These are phyloP conservation scores for Eurotiales sp. DNA, from an alignment of 2,329 filamentous ascomycete genomes.

Conservation along the genomic window DNA sequence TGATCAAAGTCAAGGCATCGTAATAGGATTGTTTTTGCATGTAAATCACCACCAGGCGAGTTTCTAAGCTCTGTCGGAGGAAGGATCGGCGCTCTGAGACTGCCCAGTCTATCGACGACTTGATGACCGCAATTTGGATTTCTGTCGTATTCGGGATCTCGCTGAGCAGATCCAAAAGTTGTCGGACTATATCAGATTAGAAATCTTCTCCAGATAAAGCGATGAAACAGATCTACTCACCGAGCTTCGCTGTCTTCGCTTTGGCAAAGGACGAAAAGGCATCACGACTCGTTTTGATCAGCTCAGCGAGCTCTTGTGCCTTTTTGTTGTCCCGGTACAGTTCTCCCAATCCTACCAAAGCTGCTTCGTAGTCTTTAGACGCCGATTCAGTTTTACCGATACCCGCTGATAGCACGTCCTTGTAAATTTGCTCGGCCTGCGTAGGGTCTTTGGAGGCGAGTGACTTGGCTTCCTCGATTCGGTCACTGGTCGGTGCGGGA, in stretches of 20 bases:
- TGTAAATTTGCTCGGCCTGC: constrained; percentile 84
- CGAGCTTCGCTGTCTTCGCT: constrained; percentile 96
- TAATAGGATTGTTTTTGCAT: constrained; percentile 98
- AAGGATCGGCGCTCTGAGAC: constrained; percentile 91
- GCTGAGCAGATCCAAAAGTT: constrained; percentile 92
- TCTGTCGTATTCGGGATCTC: constrained; percentile 93
- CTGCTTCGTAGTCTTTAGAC: constrained; percentile 85
- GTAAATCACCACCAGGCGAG: constrained; percentile 85
- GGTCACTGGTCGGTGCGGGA: constrained; percentile 52
- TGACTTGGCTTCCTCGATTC: constrained; percentile 86
- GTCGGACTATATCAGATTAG: constrained; percentile 64
- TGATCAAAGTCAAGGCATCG: constrained; percentile 93
- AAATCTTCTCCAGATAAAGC: neutral
- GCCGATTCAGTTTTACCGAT: constrained; percentile 82
- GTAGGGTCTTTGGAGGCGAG: constrained; percentile 73
- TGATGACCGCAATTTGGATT: constrained; percentile 89
- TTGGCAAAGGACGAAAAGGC: constrained; percentile 96
- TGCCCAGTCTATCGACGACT: constrained; percentile 99
- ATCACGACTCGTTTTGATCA: constrained; percentile 85
- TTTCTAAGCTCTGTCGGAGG: constrained; percentile 96
- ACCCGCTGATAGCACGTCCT: constrained; percentile 80
- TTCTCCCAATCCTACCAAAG: constrained; percentile 83
- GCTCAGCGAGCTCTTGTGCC: constrained; percentile 77
- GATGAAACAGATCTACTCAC: constrained; percentile 52
- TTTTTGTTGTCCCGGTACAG: constrained; percentile 81